Conservation (phyloP, 257 asterid species). For the Solanum acaule region DNA sequence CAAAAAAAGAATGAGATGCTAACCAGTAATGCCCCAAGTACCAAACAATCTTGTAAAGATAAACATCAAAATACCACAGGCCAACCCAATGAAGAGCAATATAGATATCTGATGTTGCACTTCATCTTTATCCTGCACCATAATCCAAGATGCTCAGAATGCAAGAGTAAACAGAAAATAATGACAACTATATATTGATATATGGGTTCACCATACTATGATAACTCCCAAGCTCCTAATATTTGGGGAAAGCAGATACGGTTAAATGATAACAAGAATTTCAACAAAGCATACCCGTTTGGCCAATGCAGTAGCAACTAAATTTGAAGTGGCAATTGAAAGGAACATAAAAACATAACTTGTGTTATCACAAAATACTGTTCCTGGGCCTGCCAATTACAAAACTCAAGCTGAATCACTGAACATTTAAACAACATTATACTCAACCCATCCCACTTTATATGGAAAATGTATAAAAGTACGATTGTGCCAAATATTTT, state of each 20-base stretch:
- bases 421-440: background rate
- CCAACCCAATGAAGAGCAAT: conserved; percentile 75
- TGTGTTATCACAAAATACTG: conserved; percentile 77
- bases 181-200: background rate
- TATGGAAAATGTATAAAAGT: background rate
- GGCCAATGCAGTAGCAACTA: conserved; percentile 92
- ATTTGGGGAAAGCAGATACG: background rate
- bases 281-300: conserved; percentile 36
- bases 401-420: background rate
- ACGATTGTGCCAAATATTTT: background rate
- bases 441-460: background rate
- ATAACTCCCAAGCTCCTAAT: background rate
- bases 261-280: background rate
- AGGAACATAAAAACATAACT: conserved; percentile 93
- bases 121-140: conserved; percentile 61
- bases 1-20: background rate
- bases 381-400: conserved; percentile 75
- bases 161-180: background rate
- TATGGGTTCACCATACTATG: background rate
- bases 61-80: conserved; percentile 70
- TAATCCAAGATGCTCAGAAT: conserved; percentile 1
- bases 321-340: conserved; percentile 89
- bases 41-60: conserved; percentile 67
- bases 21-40: conserved; percentile 71
- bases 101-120: conserved; percentile 93